Evolutionary conservation across 208 protist genomes (phyloP), one percentile per base, ranked within the genome.

Genomic region (Acanthamoeba lenticulata): DNA sequence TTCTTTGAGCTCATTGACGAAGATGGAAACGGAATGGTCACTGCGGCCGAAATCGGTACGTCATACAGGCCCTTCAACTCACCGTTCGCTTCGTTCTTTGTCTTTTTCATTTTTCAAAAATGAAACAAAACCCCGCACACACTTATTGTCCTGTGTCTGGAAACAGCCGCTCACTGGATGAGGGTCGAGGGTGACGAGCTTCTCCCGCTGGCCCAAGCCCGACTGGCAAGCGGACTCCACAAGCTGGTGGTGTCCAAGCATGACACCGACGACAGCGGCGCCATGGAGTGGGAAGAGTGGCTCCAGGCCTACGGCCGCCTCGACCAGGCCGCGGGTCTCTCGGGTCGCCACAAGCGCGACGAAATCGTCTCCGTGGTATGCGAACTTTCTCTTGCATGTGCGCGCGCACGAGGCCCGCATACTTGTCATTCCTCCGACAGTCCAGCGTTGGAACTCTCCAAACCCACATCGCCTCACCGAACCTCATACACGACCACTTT

Each of bases 231-330:
- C 36, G 81, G 81, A 15, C 9, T 89, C 45, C 81, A 89, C 81
- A 89, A 89, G 45, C 38, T 89, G 49, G 81, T 89, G 17, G 45
- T 89, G 24, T 89, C 81, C 5, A 65, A 55, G 34, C 81, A 89
- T 44, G 81, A 89, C 81, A 34, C 49, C 21, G 81, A 89, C 34
- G 81, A 38, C 29, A 89, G 81, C 45, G 49, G 52, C 19, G 81
- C 81, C 81, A 67, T 89, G 81, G 81, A 89, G 34, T 89, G 81
- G 81, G 45, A 60, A 6, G 81, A 89, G 52, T 89, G 81, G 81
- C 81, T 60, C 3, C 44, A 65, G 34, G 44, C 81, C 81, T 89
- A 67, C 81, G 81, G 81, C 52, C 81, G 81, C 24, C 81, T 89
- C 32, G 81, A 89, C 29, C 9, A 89, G 81, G 32, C 81, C 52